These are phyloP conservation scores for Ceratobasidium sp. DNA, from an alignment of 1,284 basidiomycete genomes.

Conservation along the genomic window DNA sequence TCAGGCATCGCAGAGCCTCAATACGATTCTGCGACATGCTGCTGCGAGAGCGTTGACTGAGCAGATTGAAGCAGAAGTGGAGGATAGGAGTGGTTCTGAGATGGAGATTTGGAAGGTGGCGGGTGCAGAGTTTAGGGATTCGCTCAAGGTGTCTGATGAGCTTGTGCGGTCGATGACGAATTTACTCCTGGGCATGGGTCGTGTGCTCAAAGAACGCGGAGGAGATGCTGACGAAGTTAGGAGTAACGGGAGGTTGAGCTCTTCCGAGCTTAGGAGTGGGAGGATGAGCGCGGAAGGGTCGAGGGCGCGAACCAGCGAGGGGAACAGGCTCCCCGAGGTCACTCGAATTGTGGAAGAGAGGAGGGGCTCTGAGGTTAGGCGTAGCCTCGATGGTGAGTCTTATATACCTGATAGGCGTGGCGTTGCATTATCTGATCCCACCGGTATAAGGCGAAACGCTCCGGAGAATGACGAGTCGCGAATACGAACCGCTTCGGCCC, in stretches of 20 bases:
- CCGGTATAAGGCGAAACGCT: slow-evolving; percentile 13
- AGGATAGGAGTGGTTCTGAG: slow-evolving; percentile 57
- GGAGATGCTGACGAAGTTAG: slow-evolving; percentile 1
- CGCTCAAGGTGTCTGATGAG: slow-evolving; percentile 78
- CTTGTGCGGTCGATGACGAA: slow-evolving; percentile 78
- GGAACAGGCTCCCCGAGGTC: neutral
- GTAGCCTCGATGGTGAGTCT: slow-evolving; percentile 38
- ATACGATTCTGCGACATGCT: slow-evolving; percentile 68
- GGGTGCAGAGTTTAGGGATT: slow-evolving; percentile 77
- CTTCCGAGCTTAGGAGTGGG: slow-evolving; percentile 31
- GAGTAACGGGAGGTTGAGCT: slow-evolving; percentile 30
- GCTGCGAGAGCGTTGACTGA: slow-evolving; percentile 72
- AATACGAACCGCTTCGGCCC: slow-evolving; percentile 35
- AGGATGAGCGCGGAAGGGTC: slow-evolving; percentile 38
- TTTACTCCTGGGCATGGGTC: slow-evolving; percentile 78
- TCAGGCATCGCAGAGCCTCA: slow-evolving; percentile 72
- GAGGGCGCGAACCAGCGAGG: slow-evolving; percentile 18
- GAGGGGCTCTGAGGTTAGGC: slow-evolving; percentile 23
- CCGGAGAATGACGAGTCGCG: slow-evolving; percentile 27
- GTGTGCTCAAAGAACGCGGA: slow-evolving; percentile 68
- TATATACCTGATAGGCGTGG: neutral
- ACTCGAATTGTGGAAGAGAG: slow-evolving; percentile 35
- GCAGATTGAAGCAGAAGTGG: slow-evolving; percentile 79
- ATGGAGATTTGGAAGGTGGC: slow-evolving; percentile 75
- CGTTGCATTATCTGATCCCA: slow-evolving; percentile 15